Conservation (phyloP, 129 eudicot genomes). For the Lonicera japonica region DNA sequence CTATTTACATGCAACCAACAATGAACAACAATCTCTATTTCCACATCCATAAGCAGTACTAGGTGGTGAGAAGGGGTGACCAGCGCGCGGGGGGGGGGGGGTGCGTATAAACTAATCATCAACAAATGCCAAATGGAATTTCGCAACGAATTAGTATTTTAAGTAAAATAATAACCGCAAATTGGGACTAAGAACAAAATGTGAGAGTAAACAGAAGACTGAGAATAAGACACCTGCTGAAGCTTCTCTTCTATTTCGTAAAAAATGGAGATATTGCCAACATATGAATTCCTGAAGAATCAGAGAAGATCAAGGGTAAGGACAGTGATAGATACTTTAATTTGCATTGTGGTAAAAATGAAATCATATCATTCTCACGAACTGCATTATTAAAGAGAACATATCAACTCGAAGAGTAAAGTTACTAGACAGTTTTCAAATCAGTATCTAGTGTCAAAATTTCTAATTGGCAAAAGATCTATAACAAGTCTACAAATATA, state of each 20-base stretch:
- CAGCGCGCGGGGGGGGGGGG: no score
- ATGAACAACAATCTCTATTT: neutral
- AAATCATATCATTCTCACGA: neutral
- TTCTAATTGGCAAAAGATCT: neutral
- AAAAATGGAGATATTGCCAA: conserved; percentile 72
- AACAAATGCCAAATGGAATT: neutral
- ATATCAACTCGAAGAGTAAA: neutral
- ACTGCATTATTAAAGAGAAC: neutral
- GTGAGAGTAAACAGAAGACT: neutral
- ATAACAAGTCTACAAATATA: neutral
- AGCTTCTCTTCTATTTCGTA: conserved; percentile 72
- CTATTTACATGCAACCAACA: neutral
- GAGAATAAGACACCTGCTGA: conserved; percentile 44
- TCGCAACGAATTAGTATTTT: no score
- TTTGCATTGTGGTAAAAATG: neutral
- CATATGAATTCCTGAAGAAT: conserved; percentile 71
- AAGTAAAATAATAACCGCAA: conserved; percentile 1
- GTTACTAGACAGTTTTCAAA: neutral
- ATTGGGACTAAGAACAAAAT: neutral
- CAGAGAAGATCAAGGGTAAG: conserved; percentile 12
- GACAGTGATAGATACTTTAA: conserved; percentile 3
- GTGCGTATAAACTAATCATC: no score
- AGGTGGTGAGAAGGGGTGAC: conserved; percentile 3
- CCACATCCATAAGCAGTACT: conserved; percentile 1
- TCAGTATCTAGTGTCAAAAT: neutral